Percentiles rank a stretch among this genome's conserved stretches.
phyloP scores from a whole-genome alignment of 2,329 filamentous ascomycete species.

The Salinomyces thailandicus region DNA sequence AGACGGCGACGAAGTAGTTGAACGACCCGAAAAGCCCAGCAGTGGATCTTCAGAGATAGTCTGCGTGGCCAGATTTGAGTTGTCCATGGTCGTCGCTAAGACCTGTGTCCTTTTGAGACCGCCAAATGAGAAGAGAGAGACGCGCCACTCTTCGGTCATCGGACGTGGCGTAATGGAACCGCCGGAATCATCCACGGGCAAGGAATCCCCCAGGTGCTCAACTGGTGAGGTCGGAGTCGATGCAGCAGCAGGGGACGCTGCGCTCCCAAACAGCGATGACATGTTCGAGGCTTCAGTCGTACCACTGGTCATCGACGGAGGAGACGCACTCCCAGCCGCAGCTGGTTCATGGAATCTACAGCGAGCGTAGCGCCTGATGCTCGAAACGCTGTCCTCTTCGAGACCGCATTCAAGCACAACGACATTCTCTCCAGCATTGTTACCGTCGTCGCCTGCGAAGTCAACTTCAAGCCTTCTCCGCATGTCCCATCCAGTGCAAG shows the following conservation, averaged over 20 bases:
- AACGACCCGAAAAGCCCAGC: constrained; percentile 46
- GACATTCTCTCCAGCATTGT: constrained; percentile 64
- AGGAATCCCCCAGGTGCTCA: constrained; percentile 15
- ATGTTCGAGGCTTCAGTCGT: constrained; percentile 18
- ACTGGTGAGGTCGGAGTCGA: constrained; percentile 20
- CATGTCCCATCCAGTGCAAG: constrained; percentile 89
- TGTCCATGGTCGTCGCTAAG: constrained; percentile 61
- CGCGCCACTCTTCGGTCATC: constrained; percentile 54
- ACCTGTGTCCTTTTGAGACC: constrained; percentile 52
- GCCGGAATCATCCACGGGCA: constrained; percentile 16
- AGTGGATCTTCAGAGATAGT: constrained; percentile 71
- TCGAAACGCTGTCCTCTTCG: constrained; percentile 42
- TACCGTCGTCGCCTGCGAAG: constrained; percentile 71
- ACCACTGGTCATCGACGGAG: constrained; percentile 16
- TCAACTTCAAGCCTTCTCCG: constrained; percentile 73
- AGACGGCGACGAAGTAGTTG: constrained; percentile 43
- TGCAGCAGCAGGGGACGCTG: constrained; percentile 27
- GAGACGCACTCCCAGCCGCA: constrained; percentile 12
- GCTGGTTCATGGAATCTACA: constrained; percentile 32
- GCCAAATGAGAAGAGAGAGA: constrained; percentile 52
- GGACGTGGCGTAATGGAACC: constrained; percentile 21
- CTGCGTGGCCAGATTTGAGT: constrained; percentile 59
- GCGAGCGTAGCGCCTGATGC: constrained; percentile 48
- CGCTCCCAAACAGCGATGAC: constrained; percentile 43
- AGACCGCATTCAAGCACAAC: constrained; percentile 64